These are phyloP conservation scores for Henckelia pumila DNA, from an alignment of 257 asterid genomes.

Conservation along the genomic window DNA sequence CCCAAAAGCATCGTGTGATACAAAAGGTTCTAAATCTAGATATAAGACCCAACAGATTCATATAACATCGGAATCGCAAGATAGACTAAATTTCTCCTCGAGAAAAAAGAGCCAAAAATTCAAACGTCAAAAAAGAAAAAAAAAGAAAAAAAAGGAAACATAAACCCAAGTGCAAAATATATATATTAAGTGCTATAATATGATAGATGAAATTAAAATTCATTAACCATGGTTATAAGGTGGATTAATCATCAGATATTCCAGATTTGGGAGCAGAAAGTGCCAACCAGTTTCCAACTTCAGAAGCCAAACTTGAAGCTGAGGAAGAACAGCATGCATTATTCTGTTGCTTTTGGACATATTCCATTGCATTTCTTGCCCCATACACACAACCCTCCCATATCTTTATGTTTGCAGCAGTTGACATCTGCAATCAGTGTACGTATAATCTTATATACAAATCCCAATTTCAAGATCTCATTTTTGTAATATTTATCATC, in stretches of 20 bases:
- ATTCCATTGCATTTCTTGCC: constrained; percentile 17
- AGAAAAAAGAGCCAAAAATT: neutral
- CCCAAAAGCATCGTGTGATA: too few species aligned
- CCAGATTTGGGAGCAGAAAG: constrained; percentile 50
- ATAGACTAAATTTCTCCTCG: neutral
- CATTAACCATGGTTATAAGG: constrained; percentile 36
- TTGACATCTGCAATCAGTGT: constrained; percentile 25
- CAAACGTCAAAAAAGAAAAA: neutral
- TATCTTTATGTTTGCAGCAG: constrained; percentile 18
- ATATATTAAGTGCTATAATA: constrained; percentile 22
- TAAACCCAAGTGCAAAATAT: neutral
- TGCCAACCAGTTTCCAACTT: constrained; percentile 59
- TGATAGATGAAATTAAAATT: neutral
- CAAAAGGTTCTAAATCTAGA: neutral
- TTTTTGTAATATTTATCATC: neutral
- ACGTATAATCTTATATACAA: neutral
- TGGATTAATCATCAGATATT: constrained; percentile 41
- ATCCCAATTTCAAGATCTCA: neutral
- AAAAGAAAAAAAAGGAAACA: too few species aligned
- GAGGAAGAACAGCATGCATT: constrained; percentile 36
- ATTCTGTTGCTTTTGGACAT: constrained; percentile 26
- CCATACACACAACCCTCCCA: constrained; percentile 28
- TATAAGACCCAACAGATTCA: neutral
- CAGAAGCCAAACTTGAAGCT: constrained; percentile 39
- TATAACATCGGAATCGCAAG: neutral